Conservation (phyloP, 2,329 filamentous ascomycete species). For the Lecanoromycetidae sp. region DNA sequence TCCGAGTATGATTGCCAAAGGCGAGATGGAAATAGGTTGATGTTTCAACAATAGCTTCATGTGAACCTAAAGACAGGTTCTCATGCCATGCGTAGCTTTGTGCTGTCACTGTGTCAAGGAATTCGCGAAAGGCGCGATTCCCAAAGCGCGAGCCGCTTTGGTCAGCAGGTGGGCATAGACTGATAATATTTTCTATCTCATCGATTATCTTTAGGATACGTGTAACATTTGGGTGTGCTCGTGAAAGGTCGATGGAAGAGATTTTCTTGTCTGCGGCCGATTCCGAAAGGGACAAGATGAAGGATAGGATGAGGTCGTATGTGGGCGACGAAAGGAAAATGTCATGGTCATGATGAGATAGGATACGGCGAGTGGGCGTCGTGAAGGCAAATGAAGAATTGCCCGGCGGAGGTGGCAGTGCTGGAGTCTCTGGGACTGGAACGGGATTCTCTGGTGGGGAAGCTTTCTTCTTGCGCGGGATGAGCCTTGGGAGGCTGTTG, state of each 20-base stretch:
- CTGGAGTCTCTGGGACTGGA: conserved; percentile 64
- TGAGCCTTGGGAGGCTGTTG: conserved; percentile 31
- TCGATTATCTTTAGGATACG: conserved; percentile 59
- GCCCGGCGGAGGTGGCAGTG: conserved; percentile 56
- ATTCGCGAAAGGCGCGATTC: conserved; percentile 78
- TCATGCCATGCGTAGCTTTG: conserved; percentile 31
- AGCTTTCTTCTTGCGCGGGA: conserved; percentile 49
- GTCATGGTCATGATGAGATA: conserved; percentile 68
- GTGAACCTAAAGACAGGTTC: conserved; percentile 26
- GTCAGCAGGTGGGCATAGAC: conserved; percentile 65
- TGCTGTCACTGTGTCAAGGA: conserved; percentile 47
- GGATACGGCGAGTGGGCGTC: conserved; percentile 62
- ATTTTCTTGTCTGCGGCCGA: conserved; percentile 60
- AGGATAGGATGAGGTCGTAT: conserved; percentile 64
- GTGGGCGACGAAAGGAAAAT: conserved; percentile 68
- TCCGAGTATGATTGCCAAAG: conserved; percentile 73
- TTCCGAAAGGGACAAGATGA: conserved; percentile 77
- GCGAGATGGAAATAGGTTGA: conserved; percentile 70
- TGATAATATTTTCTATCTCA: conserved; percentile 54
- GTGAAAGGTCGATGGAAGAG: conserved; percentile 46
- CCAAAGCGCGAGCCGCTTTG: conserved; percentile 84
- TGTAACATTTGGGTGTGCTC: conserved; percentile 48
- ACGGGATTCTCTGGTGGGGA: conserved; percentile 40
- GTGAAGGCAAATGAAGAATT: conserved; percentile 49
- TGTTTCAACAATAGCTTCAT: conserved; percentile 54